These are phyloP conservation scores for Stephania cephalantha DNA, from an alignment of 164 flowering plant species.

Conservation along the genomic window DNA sequence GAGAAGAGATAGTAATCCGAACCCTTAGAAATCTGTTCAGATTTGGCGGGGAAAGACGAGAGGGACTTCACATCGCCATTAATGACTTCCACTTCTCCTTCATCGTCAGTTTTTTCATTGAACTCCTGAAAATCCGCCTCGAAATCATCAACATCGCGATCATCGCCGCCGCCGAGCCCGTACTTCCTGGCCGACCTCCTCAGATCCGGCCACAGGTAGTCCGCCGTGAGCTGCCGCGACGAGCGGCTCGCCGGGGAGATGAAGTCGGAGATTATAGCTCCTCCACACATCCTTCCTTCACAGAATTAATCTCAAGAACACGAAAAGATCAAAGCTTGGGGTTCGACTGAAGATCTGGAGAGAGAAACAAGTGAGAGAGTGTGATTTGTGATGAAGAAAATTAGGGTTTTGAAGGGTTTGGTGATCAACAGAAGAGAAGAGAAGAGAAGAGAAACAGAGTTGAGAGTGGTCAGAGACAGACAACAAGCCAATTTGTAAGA, in stretches of 20 bases:
- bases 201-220: conserved; percentile 43
- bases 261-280: conserved; percentile 83
- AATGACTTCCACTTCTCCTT: conserved; percentile 12
- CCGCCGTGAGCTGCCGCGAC: conserved; percentile 41
- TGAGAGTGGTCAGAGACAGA: background rate
- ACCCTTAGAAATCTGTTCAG: conserved; percentile 19
- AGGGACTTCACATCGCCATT: conserved; percentile 32
- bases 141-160: conserved; percentile 46
- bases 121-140: conserved; percentile 85
- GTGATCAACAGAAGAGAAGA: background rate
- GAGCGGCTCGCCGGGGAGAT: conserved; percentile 36
- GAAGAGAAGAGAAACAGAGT: background rate
- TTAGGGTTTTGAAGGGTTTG: background rate
- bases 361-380: background rate
- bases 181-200: conserved; percentile 23
- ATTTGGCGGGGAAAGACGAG: conserved; percentile 32
- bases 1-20: background rate
- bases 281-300: conserved; percentile 69
- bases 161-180: conserved; percentile 35
- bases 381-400: background rate
- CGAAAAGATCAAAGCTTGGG: background rate
- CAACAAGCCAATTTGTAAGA: background rate
- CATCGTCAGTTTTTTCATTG: conserved; percentile 52
- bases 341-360: background rate
- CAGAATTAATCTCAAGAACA: background rate